Evolutionary conservation across 1,284 basidiomycete genomes (phyloP).

Genomic region (Mixia osmundae): DNA sequence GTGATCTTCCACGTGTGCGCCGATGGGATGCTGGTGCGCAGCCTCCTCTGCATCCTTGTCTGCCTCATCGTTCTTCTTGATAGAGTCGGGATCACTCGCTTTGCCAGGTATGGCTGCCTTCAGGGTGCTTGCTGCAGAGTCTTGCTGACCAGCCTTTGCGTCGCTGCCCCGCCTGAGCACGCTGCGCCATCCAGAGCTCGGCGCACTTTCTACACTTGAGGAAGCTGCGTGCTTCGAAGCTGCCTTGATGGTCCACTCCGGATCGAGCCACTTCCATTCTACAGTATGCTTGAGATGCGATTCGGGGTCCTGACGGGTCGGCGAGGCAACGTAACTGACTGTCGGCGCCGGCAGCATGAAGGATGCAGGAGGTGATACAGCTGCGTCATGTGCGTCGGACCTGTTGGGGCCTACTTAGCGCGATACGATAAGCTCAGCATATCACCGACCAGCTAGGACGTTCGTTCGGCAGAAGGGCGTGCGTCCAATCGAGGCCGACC

Average conservation of each 20-base stretch:
- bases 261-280: slow-evolving; percentile 25
- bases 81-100: background rate
- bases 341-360: slow-evolving; percentile 22
- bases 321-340: slow-evolving; percentile 17
- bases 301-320: slow-evolving; percentile 13
- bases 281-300: slow-evolving; percentile 19
- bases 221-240: background rate
- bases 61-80: background rate
- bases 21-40: background rate
- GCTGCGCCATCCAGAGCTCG: too few relatives aligned
- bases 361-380: slow-evolving; percentile 23
- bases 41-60: background rate
- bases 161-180: background rate
- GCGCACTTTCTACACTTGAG: too few relatives aligned
- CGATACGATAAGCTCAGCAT: background rate
- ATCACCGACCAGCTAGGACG: slow-evolving; percentile 16
- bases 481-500: slow-evolving; percentile 19
- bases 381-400: slow-evolving; percentile 22
- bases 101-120: background rate
- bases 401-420: slow-evolving; percentile 3
- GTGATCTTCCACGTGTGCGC: background rate
- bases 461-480: slow-evolving; percentile 18
- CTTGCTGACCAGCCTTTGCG: slow-evolving; percentile 1
- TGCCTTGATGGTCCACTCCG: slow-evolving; percentile 20
- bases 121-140: background rate